Evolutionary conservation across 2,329 filamentous ascomycete species (phyloP), one percentile per base, ranked within the genome.

Genomic region (Aureobasidium zeae): DNA sequence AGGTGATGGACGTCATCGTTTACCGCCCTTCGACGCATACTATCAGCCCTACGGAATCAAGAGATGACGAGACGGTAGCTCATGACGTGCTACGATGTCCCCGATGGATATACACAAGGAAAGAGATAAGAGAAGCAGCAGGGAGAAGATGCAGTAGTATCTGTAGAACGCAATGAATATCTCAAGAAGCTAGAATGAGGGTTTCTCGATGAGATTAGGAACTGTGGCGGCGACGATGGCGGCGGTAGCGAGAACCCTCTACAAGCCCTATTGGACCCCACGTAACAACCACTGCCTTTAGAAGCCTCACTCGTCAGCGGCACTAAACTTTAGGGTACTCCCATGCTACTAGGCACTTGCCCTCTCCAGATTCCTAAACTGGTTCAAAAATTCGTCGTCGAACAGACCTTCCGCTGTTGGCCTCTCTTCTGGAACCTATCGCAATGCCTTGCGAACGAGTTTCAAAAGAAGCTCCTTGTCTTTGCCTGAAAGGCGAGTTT

Each of bases 381-480:
- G 36, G 13, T 50, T 29, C 6, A 57, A 29, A 48, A 51, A 57
- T 33, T 51, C 53, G 29, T 53, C 49, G 13, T 34, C 17, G 39
- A 46, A 53, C 9, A 55, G 31, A 17, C 49, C 49, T 41, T 41
- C 19, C 3, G 39, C 39, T 15, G 39, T 24, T 26, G 13, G 29
- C 10, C 39, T 32, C 25, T 61, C 54, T 43, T 63, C 60, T 0
- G 60, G 61, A 20, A 48, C 53, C 62, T 60, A 63, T 21, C 57
- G 52, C 32, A 64, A 45, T 56, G 63, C 60, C 38, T 55, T 58
- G 13, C 54, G 50, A 47, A 63, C 48, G 30, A 62, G 61, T 2
- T 32, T 21, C 12, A 64, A 31, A 36, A 63, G 64, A 0, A 44
- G 16, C 12, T 51, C 38, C 43, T 57, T 57, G n/a, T 57, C 49